Conservation (phyloP, 2,329 filamentous ascomycete species). For the Trichoderma sp. region DNA sequence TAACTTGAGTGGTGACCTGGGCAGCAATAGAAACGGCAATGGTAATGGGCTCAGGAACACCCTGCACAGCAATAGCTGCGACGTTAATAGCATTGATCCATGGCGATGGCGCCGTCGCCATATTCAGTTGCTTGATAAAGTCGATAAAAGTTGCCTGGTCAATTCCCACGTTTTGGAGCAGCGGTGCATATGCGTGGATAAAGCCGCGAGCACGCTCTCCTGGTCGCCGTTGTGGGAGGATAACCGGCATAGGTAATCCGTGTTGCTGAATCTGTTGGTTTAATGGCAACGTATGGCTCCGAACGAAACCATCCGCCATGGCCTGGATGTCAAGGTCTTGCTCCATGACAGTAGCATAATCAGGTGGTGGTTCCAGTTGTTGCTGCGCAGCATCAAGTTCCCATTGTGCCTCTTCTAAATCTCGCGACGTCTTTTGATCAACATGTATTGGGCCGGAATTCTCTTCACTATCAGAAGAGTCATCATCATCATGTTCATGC, state of each 20-base stretch:
- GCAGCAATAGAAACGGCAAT: constrained; percentile 45
- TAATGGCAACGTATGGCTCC: constrained; percentile 3
- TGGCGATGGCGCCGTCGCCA: constrained; percentile 35
- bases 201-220: constrained; percentile 49
- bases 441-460: neutral
- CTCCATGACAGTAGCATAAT: constrained; percentile 18
- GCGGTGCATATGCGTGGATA: constrained; percentile 51
- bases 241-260: constrained; percentile 44
- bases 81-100: constrained; percentile 43
- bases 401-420: constrained; percentile 21
- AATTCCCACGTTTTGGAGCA: constrained; percentile 46
- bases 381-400: constrained; percentile 21
- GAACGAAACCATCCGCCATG: constrained; percentile 18
- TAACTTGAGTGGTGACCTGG: constrained; percentile 41
- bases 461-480: neutral
- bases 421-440: constrained; percentile 1
- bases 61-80: constrained; percentile 38
- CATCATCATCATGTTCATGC: neutral
- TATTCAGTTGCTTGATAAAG: constrained; percentile 48
- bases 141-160: constrained; percentile 47
- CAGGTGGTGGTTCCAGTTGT: constrained; percentile 18
- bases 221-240: constrained; percentile 53
- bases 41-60: constrained; percentile 40
- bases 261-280: neutral
- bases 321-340: constrained; percentile 8